Evolutionary conservation across 768 basidiomycete species (phyloP).

Genomic region (Boletellus sp.): DNA sequence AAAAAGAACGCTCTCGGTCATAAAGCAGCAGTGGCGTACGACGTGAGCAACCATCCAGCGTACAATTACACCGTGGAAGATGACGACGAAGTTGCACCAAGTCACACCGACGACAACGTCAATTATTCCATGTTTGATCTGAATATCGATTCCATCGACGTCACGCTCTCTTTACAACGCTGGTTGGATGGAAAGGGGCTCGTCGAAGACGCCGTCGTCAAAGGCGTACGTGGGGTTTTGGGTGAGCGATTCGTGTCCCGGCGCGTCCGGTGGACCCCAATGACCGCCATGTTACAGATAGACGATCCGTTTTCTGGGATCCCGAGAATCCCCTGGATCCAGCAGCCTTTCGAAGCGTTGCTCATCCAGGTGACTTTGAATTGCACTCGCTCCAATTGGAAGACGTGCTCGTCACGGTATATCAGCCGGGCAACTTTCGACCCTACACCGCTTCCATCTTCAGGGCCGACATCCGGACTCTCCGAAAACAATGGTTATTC

Average conservation of each 20-base stretch:
- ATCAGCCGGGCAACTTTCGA: conserved; percentile 89
- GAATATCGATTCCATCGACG: conserved; percentile 91
- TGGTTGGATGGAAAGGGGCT: conserved; percentile 98
- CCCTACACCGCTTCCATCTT: conserved; percentile 93
- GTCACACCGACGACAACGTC: conserved; percentile 47
- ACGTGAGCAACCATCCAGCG: conserved; percentile 72
- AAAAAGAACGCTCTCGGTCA: conserved; percentile 38
- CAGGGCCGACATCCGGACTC: conserved; percentile 76
- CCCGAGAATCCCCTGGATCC: conserved; percentile 78
- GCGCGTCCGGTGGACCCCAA: background rate
- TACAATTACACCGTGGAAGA: conserved; percentile 63
- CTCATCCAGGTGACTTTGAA: conserved; percentile 83
- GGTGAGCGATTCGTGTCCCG: conserved; percentile 45
- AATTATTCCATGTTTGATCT: conserved; percentile 93
- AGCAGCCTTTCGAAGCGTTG: conserved; percentile 70
- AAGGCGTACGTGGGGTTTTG: conserved; percentile 90
- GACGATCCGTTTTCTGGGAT: conserved; percentile 83
- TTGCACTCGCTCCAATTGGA: conserved; percentile 86
- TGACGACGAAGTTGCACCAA: conserved; percentile 39
- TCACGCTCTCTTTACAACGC: conserved; percentile 82
- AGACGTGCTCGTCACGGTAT: conserved; percentile 89
- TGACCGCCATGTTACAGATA: conserved; percentile 50
- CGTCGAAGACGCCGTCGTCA: conserved; percentile 84
- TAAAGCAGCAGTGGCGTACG: conserved; percentile 64
- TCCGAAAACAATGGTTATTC: conserved; percentile 93